A percentile compares a stretch with the other conserved stretches of the same genome.
These are phyloP conservation scores for Auriscalpium microsporum DNA, from an alignment of 768 basidiomycete species.

Conservation along the genomic window DNA sequence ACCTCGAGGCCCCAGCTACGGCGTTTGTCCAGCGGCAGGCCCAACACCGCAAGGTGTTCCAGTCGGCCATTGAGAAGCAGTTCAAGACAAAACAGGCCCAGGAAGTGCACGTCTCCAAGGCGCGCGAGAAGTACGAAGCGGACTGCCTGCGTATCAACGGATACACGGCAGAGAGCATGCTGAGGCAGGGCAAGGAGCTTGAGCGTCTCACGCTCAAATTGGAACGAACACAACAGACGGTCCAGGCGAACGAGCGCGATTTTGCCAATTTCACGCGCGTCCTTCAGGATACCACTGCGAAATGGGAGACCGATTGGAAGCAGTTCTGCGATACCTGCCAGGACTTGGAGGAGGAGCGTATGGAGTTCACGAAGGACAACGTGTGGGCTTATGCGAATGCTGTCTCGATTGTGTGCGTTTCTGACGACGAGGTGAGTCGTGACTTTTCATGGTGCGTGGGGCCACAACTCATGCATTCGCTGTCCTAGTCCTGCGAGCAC, in stretches of 20 bases:
- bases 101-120: constrained; percentile 78
- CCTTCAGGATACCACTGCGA: constrained; percentile 65
- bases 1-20: constrained; percentile 58
- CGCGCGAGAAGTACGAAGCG: constrained; percentile 86
- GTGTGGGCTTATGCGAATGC: constrained; percentile 96
- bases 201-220: constrained; percentile 85
- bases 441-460: neutral
- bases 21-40: constrained; percentile 58
- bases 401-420: constrained; percentile 91
- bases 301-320: constrained; percentile 95
- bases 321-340: constrained; percentile 90
- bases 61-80: constrained; percentile 76
- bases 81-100: constrained; percentile 86
- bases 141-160: constrained; percentile 93
- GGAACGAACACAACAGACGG: constrained; percentile 82
- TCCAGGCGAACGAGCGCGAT: constrained; percentile 86
- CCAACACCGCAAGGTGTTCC: constrained; percentile 65
- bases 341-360: constrained; percentile 91
- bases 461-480: neutral
- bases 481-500: constrained; percentile 77
- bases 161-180: constrained; percentile 82
- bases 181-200: constrained; percentile 88
- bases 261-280: constrained; percentile 81
- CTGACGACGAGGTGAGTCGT: constrained; percentile 80
- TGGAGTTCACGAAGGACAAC: constrained; percentile 91